Evolutionary conservation across 345 rosid genomes (phyloP), one percentile per base, ranked within the genome.

Genomic region (Turnera subulata): DNA sequence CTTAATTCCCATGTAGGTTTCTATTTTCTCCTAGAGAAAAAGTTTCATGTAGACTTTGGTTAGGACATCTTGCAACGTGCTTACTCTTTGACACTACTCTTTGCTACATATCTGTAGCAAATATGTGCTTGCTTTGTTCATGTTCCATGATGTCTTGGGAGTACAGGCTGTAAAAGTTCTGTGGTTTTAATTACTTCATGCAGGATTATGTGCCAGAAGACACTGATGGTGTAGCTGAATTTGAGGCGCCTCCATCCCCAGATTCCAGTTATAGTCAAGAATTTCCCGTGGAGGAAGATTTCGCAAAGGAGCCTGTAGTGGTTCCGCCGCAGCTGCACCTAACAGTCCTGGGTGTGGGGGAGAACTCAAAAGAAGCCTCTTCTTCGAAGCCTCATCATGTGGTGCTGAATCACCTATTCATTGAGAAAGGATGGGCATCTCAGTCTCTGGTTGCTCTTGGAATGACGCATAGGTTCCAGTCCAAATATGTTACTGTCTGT

Each of bases 131-230:
- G n/a, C n/a, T 8, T 29, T 24, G n/a, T 7, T 5, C 24, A 47
- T 22, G 17, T 8, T 42, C 4, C 19, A 29, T 29, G 8, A 29
- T 29, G 35, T 8, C 4, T 29, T n/a, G n/a, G n/a, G n/a, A n/a
- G n/a, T n/a, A n/a, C n/a, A n/a, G n/a, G n/a, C n/a, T n/a, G n/a
- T n/a, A n/a, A 20, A 32, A 4, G 6, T 8, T 16, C 48, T 20
- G 16, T 8, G 26, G 6, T 20, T 26, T 8, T 29, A 45, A 16
- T 4, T 29, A 8, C 4, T 51, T 56, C 17, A 12, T 58, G 73
- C 82, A 93, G 99, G 97, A 93, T 59, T 87, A 67, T 66, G 96
- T 93, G 63, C 96, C 97, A 1, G 99, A 93, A 74, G 96, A 90
- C 77, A 78, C 85, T 6, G 75, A 82, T 72, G 87, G 97, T 81